Percentiles rank a stretch among this genome's conserved stretches.
Evolutionary conservation across 495 filamentous ascomycete species (phyloP).

Genomic region (Sabuloglossum arenarium): DNA sequence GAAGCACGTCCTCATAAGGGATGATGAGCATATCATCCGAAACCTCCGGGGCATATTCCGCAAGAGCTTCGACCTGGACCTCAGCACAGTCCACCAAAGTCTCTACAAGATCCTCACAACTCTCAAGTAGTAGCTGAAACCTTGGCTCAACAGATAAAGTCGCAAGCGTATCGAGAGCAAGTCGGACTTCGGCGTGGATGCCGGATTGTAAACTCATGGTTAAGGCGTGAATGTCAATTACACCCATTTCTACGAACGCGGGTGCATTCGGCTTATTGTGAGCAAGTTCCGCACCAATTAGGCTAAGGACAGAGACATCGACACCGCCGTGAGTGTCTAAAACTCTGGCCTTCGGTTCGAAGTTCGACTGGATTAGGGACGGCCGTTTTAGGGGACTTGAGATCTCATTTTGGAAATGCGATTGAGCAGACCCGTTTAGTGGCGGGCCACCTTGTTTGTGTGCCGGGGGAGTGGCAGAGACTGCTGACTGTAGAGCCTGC

Average conservation of each 20-base stretch:
- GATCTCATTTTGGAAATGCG: background rate
- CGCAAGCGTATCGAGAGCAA: conserved; percentile 69
- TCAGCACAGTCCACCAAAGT: conserved; percentile 78
- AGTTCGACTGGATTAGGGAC: conserved; percentile 8
- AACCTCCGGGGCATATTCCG: conserved; percentile 59
- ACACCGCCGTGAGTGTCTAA: conserved; percentile 43
- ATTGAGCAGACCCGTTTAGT: background rate
- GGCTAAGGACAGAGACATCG: conserved; percentile 34
- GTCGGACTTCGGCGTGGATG: conserved; percentile 65
- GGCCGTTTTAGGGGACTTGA: background rate
- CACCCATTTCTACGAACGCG: conserved; percentile 52
- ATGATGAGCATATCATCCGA: conserved; percentile 62
- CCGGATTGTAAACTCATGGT: conserved; percentile 85
- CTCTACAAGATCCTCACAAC: conserved; percentile 77
- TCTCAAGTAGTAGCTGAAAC: conserved; percentile 40
- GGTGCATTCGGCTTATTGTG: conserved; percentile 53
- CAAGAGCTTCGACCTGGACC: conserved; percentile 60
- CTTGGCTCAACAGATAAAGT: conserved; percentile 44
- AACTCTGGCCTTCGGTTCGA: conserved; percentile 40
- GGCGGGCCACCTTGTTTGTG: background rate
- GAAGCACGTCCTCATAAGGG: conserved; percentile 72
- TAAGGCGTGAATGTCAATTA: conserved; percentile 80
- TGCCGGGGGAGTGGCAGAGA: background rate
- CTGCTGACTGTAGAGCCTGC: background rate
- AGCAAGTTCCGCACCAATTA: conserved; percentile 39